phyloP scores from a whole-genome alignment of 805 yeast genomes.

The Isabelozyma gotoi region DNA sequence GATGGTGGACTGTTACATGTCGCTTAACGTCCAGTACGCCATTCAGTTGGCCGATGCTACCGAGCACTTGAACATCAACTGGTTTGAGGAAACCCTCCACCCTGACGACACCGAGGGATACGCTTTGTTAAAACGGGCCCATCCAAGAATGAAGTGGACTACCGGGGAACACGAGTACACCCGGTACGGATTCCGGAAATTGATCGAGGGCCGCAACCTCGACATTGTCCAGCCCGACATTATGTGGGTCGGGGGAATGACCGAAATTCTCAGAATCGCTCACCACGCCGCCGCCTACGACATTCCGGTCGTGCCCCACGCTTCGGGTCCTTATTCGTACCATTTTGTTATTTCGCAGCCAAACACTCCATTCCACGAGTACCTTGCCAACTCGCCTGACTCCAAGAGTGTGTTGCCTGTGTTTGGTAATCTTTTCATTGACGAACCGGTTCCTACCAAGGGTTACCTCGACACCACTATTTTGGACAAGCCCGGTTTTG shows the following conservation, averaged over 20 bases:
- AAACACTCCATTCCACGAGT: slow-evolving; percentile 54
- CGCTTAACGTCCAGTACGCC: slow-evolving; percentile 47
- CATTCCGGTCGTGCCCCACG: slow-evolving; percentile 54
- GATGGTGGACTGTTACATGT: slow-evolving; percentile 56
- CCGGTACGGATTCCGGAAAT: slow-evolving; percentile 49
- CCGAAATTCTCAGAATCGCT: slow-evolving; percentile 46
- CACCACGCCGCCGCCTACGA: slow-evolving; percentile 54
- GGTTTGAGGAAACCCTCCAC: slow-evolving; percentile 53
- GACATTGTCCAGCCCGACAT: slow-evolving; percentile 53
- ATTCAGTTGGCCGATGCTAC: slow-evolving; percentile 46
- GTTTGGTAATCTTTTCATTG: slow-evolving; percentile 45
- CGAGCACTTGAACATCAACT: slow-evolving; percentile 46
- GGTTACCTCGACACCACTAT: slow-evolving; percentile 40
- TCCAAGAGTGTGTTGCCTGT: slow-evolving; percentile 45
- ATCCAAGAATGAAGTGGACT: slow-evolving; percentile 48
- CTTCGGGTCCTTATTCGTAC: slow-evolving; percentile 53
- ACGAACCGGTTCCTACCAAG: slow-evolving; percentile 47
- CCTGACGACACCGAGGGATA: slow-evolving; percentile 54
- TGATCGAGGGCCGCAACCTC: slow-evolving; percentile 48
- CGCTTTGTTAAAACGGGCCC: slow-evolving; percentile 45
- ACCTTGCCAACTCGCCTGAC: slow-evolving; percentile 51
- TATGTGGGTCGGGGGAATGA: slow-evolving; percentile 56
- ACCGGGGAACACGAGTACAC: slow-evolving; percentile 57
- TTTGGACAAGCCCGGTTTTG: slow-evolving; percentile 51
- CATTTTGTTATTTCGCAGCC: slow-evolving; percentile 50